Evolutionary conservation across 257 asterid genomes (phyloP).

Genomic region (Solanum neorickii): DNA sequence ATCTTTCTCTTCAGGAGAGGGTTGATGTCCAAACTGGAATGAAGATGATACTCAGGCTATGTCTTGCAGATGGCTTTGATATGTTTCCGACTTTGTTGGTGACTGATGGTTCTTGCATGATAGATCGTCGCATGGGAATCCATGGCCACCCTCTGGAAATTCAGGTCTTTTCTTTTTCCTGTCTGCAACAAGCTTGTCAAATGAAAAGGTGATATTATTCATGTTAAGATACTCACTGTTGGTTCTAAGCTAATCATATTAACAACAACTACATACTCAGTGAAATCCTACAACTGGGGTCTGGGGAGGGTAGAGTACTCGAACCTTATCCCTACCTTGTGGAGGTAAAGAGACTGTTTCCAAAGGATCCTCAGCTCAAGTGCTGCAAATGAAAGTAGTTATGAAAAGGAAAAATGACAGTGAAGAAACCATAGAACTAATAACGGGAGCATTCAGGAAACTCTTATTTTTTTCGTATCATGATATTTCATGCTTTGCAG

Average conservation of each 20-base stretch:
- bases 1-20: conserved; percentile 71
- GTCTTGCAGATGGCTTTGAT: conserved; percentile 76
- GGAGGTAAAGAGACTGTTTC: not conserved
- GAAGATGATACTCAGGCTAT: conserved; percentile 61
- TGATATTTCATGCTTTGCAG: conserved; percentile 21
- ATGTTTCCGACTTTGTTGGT: conserved; percentile 77
- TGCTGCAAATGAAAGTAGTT: not conserved
- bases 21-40: conserved; percentile 72
- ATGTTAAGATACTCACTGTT: not conserved
- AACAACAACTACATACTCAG: not conserved
- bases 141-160: conserved; percentile 87
- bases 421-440: not conserved
- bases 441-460: not conserved
- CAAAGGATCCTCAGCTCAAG: not conserved
- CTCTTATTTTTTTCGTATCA: not conserved
- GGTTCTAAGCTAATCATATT: not conserved
- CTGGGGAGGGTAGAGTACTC: not conserved
- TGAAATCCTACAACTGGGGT: not conserved
- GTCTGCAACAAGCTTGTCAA: not conserved
- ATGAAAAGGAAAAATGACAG: not conserved
- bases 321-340: not conserved
- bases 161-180: conserved; percentile 34
- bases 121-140: conserved; percentile 86
- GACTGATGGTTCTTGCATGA: conserved; percentile 83
- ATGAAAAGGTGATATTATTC: not conserved